Conservation (phyloP, 176 grass and related monocot species). For the Carex pumila region DNA sequence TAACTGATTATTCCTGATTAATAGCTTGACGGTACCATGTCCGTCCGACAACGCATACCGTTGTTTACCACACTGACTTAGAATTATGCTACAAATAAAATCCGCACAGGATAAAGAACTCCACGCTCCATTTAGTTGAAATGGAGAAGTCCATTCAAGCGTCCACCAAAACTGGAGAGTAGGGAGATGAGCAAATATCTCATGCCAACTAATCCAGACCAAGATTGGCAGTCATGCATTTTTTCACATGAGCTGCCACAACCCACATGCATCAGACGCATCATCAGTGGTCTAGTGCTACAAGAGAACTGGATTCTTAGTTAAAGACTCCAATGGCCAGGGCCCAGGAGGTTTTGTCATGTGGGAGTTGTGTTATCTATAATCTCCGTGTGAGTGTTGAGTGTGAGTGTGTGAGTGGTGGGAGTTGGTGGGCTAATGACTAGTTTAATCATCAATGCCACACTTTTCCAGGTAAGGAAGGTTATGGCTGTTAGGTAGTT, state of each 20-base stretch:
- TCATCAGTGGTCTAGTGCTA: neutral
- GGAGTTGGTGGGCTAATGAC: constrained; percentile 17
- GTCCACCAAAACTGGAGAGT: neutral
- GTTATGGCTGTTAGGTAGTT: neutral
- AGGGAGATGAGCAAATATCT: neutral
- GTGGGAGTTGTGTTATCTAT: neutral
- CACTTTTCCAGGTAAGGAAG: constrained; percentile 15
- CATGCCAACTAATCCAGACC: neutral
- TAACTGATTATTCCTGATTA: too few relatives aligned
- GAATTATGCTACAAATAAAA: too few relatives aligned
- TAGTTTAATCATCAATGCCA: constrained; percentile 19
- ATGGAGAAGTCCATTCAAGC: neutral
- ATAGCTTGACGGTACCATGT: too few relatives aligned
- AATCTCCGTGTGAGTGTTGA: neutral
- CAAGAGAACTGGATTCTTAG: constrained; percentile 11
- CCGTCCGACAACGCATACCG: too few relatives aligned
- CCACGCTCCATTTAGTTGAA: neutral
- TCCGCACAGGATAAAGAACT: neutral
- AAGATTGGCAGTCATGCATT: constrained; percentile 3
- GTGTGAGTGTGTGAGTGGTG: constrained; percentile 1
- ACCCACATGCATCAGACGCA: neutral
- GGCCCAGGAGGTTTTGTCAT: neutral
- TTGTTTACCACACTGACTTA: too few relatives aligned
- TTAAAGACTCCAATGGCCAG: neutral
- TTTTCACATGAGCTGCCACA: neutral